Base-by-base conservation (phyloP, 1,284 basidiomycete species). In the Puccinia polysora region DNA sequence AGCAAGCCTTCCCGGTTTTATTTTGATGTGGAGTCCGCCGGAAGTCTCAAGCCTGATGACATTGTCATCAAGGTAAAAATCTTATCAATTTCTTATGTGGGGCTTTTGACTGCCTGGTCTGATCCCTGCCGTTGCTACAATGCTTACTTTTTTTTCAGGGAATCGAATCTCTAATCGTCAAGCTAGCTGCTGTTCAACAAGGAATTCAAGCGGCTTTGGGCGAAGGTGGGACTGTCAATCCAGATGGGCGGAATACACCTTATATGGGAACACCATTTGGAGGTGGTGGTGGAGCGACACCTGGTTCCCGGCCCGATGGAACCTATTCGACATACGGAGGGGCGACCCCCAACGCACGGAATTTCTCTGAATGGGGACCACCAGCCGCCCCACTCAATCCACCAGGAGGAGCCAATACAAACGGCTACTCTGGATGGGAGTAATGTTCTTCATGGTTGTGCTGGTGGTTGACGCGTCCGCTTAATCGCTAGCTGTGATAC, bases 1-100 rank as follows among this genome's bases (percentile, higher is more conserved):
- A 90, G 90, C 50, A 88, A 91, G 78, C 89, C 93, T 0, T 84
- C 85, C 45, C 89, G 88, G 77, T 97, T 91, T 81, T 97, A 96
- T 81, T 87, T 92, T 76, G 88, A 91, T 74, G 89, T 94, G 2
- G 93, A 97, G 81, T 89, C 89, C 14, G 90, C 91, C 74, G 93
- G 93, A 6, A 90, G 89, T 77, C 81, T 97, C 30, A 86, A 87
- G 6, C 91, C 93, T 0, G 87, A 91, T 77, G 90, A 92, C 77
- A 90, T 94, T 3, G 86, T 96, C 3, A 86, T 90, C 83, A 89
- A 87, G 83, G 90, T 88, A 68, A 67, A 82, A 18, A 32, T 12
- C 18, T 14, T 58, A 10, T 32, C 30, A 23, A 30, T 58, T 20
- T 28, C 23, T 47, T 32, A 18, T 25, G 10, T 23, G 25, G 12